Base-by-base conservation (phyloP, 1,139 yeast species). In the Pichia sp. region DNA sequence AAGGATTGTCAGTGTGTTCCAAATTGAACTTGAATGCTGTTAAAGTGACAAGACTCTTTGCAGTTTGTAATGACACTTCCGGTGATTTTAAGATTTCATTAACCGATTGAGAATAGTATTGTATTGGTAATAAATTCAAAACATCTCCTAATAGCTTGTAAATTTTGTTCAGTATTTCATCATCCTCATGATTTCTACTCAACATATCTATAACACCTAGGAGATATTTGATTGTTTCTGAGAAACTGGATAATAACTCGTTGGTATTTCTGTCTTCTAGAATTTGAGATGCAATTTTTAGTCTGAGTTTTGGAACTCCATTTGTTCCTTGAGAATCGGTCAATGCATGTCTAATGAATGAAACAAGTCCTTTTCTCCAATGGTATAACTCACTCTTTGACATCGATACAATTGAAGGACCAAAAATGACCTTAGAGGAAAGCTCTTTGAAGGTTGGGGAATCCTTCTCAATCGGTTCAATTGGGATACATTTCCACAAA, bases 101-200 rank as follows among this genome's bases (percentile, higher is more conserved):
- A 34, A 87, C 77, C 1, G 95, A 82, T 32, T 77, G 75, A 43
- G 87, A 84, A 66, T 89, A 90, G 61, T 82, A 79, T 56, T 77
- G 78, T 61, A 90, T 79, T 32, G 98, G 97, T 54, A 92, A 75
- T 59, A 90, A 74, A 57, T 82, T 82, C 60, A 92, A 72, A 60
- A 85, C 72, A 61, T 79, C 80, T 47, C 83, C 80, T 61, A 92
- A 75, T 52, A 88, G 71, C 31, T 73, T 76, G 62, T 76, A 77
- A 30, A 76, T 61, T 30, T 64, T 65, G 40, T 55, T 62, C 10
- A 68, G 57, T 49, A 72, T 62, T 52, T 64, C 68, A 40, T 63
- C 69, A 51, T 66, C 69, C 49, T 64, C 70, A 13, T 50, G 48
- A 15, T 53, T 57, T 15, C 51, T 51, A 7, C 57, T 57, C 29